Evolutionary conservation across 2,329 filamentous ascomycete genomes (phyloP).

Genomic region (Metarhizium guizhouense): DNA sequence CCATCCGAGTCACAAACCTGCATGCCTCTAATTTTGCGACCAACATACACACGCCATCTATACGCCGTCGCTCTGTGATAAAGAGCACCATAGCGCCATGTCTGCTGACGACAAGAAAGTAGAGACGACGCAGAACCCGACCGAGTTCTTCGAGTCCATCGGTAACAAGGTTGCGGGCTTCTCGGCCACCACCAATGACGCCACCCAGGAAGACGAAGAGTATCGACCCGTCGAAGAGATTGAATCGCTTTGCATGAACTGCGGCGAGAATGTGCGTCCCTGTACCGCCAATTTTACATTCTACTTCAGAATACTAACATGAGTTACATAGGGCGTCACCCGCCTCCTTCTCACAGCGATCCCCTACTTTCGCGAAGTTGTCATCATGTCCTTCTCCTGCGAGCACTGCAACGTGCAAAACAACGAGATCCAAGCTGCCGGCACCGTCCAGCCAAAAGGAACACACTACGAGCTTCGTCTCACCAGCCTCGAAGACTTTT

Average conservation of each 20-base stretch:
- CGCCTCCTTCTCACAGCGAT: constrained; percentile 83
- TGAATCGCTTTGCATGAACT: constrained; percentile 82
- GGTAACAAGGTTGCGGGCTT: constrained; percentile 51
- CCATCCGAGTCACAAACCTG: constrained; percentile 6
- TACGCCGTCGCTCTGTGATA: constrained; percentile 8
- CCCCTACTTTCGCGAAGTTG: constrained; percentile 94
- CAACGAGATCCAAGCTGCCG: constrained; percentile 88
- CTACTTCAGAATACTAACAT: not conserved
- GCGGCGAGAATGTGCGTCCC: constrained; percentile 61
- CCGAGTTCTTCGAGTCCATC: constrained; percentile 54
- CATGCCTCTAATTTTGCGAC: not conserved
- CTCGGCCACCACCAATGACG: constrained; percentile 27
- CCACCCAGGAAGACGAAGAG: constrained; percentile 33
- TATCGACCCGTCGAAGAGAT: constrained; percentile 55
- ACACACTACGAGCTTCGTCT: constrained; percentile 75
- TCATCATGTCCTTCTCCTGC: constrained; percentile 95
- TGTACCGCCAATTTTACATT: not conserved
- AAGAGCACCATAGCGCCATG: constrained; percentile 24
- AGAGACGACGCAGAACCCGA: constrained; percentile 28
- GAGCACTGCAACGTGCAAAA: constrained; percentile 83
- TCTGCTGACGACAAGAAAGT: constrained; percentile 28
- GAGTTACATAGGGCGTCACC: constrained; percentile 62
- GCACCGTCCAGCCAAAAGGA: constrained; percentile 84
- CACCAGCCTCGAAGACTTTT: constrained; percentile 63
- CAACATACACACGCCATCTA: not conserved